Evolutionary conservation across 2,329 filamentous ascomycete species (phyloP).

Genomic region (Diplodia mutila): DNA sequence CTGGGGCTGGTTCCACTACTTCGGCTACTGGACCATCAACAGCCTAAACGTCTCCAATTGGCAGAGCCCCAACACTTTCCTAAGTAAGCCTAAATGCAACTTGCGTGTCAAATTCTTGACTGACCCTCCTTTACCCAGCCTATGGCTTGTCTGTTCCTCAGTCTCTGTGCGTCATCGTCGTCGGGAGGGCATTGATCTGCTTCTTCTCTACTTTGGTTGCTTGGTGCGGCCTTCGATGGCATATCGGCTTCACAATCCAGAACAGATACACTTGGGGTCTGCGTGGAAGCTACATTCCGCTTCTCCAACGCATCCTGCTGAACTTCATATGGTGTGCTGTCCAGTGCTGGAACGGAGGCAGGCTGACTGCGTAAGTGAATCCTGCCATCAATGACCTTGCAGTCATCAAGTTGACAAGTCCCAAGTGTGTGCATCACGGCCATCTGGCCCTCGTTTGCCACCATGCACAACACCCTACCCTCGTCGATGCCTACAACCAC

Average conservation of each 20-base stretch:
- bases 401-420: neutral
- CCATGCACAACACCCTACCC: constrained; percentile 40
- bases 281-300: constrained; percentile 53
- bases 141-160: constrained; percentile 54
- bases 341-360: constrained; percentile 48
- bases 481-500: constrained; percentile 41
- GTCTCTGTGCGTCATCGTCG: constrained; percentile 53
- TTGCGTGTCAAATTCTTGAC: neutral
- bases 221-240: constrained; percentile 55
- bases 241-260: constrained; percentile 56
- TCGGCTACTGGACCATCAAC: constrained; percentile 47
- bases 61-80: constrained; percentile 54
- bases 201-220: constrained; percentile 51
- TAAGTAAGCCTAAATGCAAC: constrained; percentile 36
- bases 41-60: constrained; percentile 50
- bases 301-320: constrained; percentile 52
- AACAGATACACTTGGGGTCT: constrained; percentile 57
- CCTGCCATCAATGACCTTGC: neutral
- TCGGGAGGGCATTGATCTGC: constrained; percentile 49
- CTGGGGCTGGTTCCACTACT: constrained; percentile 50
- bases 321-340: constrained; percentile 58
- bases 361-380: constrained; percentile 33
- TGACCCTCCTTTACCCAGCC: constrained; percentile 31
- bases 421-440: constrained; percentile 39
- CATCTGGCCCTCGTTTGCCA: constrained; percentile 43